phyloP scores from a whole-genome alignment of 1,284 basidiomycete genomes.

The Tylopilus sp. region DNA sequence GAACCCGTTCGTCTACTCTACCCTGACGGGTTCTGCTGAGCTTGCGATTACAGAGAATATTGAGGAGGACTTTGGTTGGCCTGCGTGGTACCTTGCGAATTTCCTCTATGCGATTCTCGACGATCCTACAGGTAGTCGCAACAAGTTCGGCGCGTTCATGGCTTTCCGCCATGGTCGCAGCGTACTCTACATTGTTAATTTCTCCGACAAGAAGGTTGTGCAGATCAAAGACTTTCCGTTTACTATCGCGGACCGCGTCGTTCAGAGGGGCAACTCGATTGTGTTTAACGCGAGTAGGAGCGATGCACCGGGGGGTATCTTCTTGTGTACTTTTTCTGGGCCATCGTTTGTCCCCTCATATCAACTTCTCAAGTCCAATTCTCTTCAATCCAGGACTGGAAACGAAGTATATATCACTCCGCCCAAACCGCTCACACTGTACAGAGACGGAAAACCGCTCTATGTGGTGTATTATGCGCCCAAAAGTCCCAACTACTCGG shows the following conservation, averaged over 20 bases:
- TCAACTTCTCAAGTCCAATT: slow-evolving; percentile 31
- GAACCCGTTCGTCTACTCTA: slow-evolving; percentile 72
- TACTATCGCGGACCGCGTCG: slow-evolving; percentile 54
- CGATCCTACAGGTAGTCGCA: slow-evolving; percentile 36
- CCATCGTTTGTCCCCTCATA: slow-evolving; percentile 37
- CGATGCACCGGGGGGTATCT: slow-evolving; percentile 40
- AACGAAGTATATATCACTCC: slow-evolving; percentile 40
- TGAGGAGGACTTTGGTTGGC: slow-evolving; percentile 67
- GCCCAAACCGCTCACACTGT: slow-evolving; percentile 38
- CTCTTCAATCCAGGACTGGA: slow-evolving; percentile 11
- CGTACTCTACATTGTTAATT: slow-evolving; percentile 60
- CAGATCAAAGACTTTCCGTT: slow-evolving; percentile 57
- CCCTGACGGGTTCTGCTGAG: slow-evolving; percentile 41
- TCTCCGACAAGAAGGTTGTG: slow-evolving; percentile 45
- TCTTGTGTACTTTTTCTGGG: slow-evolving; percentile 32
- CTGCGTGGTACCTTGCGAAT: slow-evolving; percentile 64
- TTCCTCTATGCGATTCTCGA: slow-evolving; percentile 62
- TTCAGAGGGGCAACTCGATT: slow-evolving; percentile 38
- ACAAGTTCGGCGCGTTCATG: slow-evolving; percentile 56
- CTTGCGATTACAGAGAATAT: slow-evolving; percentile 57
- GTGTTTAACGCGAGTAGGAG: slow-evolving; percentile 38
- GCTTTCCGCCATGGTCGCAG: slow-evolving; percentile 61
- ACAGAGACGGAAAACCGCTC: slow-evolving; percentile 30
- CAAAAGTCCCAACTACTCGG: slow-evolving; percentile 41
- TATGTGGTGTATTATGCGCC: slow-evolving; percentile 45